Percentiles rank a stretch among this genome's conserved stretches.
Conservation (phyloP, 768 basidiomycete species). For the Tephrocybe sp. region DNA sequence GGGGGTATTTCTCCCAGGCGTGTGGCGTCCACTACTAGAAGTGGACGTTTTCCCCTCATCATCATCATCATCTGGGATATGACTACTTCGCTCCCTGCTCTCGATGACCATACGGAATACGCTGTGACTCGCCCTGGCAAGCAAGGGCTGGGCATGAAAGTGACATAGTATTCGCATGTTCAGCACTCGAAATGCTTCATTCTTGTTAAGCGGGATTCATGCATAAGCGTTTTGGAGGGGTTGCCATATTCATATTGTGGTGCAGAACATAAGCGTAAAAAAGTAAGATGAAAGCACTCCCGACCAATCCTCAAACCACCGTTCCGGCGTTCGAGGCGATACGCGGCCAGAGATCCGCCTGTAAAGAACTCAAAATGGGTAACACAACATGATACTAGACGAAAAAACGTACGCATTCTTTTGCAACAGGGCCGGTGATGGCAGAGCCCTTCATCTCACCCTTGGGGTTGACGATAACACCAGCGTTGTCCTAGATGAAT, state of each 20-base stretch:
- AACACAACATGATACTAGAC: not conserved
- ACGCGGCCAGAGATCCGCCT: constrained; percentile 99
- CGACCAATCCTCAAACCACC: constrained; percentile 67
- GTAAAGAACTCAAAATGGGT: constrained; percentile 7
- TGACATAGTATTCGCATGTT: too few species aligned
- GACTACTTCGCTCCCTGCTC: constrained; percentile 62
- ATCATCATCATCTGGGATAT: constrained; percentile 34
- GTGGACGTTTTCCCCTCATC: constrained; percentile 27
- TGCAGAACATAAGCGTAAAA: constrained; percentile 18
- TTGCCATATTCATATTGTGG: constrained; percentile 17
- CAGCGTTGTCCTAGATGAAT: constrained; percentile 75
- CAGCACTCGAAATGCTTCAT: too few species aligned
- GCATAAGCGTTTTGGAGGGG: not conserved
- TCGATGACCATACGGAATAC: constrained; percentile 93
- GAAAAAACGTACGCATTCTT: constrained; percentile 84
- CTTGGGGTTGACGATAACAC: constrained; percentile 97
- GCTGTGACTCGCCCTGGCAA: too few species aligned
- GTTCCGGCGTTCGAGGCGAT: constrained; percentile 99
- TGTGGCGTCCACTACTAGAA: constrained; percentile 27
- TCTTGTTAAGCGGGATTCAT: too few species aligned
- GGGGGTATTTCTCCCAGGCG: constrained; percentile 42
- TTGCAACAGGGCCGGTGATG: constrained; percentile 95
- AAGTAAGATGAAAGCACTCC: constrained; percentile 13
- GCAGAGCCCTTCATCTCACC: constrained; percentile 99
- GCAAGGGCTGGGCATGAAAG: too few species aligned